phyloP scores from a whole-genome alignment of 1,284 basidiomycete genomes.

The Erythrobasidium hasegawianum region DNA sequence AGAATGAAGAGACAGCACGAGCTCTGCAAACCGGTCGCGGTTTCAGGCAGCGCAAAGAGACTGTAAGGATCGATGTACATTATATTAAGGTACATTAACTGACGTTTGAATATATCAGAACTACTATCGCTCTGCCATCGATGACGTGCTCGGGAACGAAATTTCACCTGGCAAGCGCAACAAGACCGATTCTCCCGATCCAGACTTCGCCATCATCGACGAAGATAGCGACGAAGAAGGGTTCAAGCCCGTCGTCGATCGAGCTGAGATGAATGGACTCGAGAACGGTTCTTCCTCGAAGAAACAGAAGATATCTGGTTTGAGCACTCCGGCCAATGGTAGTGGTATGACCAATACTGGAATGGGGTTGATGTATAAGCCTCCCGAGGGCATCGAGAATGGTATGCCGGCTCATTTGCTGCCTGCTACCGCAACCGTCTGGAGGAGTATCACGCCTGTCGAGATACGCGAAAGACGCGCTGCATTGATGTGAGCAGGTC shows the following conservation, averaged over 20 bases:
- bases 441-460: neutral
- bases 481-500: neutral
- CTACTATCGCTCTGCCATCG: neutral
- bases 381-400: neutral
- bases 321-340: neutral
- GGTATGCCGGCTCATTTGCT: neutral
- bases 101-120: no score
- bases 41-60: slow-evolving; percentile 32
- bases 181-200: neutral
- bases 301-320: neutral
- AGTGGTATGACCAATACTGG: neutral
- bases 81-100: no score
- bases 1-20: slow-evolving; percentile 23
- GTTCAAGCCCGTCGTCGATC: neutral
- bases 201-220: neutral
- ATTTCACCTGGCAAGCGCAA: neutral
- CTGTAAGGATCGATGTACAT: no score
- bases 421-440: neutral
- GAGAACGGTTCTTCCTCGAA: neutral
- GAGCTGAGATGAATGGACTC: neutral
- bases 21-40: slow-evolving; percentile 36
- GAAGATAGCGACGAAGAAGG: neutral
- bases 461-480: neutral
- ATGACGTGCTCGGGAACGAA: neutral
- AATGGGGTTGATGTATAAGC: neutral